Conservation (phyloP, 257 asterid species). For the Galeopsis tetrahit region DNA sequence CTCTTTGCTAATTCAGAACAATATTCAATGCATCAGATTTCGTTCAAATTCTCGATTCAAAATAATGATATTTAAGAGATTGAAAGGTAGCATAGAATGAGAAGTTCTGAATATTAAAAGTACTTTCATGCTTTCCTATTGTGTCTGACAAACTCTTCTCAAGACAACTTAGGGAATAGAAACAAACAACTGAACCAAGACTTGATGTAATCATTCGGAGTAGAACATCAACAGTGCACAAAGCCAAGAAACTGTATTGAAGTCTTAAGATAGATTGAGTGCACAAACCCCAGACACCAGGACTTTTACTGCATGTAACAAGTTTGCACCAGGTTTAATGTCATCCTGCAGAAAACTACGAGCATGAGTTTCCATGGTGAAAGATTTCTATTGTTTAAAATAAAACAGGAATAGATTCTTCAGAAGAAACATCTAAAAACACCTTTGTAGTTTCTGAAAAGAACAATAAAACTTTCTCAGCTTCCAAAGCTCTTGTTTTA, state of each 20-base stretch:
- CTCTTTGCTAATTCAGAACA: conserved; percentile 27
- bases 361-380: conserved; percentile 38
- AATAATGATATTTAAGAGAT: conserved; percentile 23
- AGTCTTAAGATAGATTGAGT: conserved; percentile 30
- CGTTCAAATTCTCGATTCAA: conserved; percentile 22
- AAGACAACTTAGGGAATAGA: conserved; percentile 23
- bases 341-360: conserved; percentile 71
- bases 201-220: conserved; percentile 17
- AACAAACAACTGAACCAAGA: conserved; percentile 16
- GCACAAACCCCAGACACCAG: conserved; percentile 91
- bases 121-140: conserved; percentile 1
- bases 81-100: conserved; percentile 10
- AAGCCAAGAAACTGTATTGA: conserved; percentile 24
- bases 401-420: conserved; percentile 15
- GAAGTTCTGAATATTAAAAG: neutral
- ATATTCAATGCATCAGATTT: conserved; percentile 2
- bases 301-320: conserved; percentile 89
- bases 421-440: conserved; percentile 32
- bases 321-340: conserved; percentile 84
- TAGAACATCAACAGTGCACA: conserved; percentile 21
- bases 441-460: conserved; percentile 91
- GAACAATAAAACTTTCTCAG: conserved; percentile 75
- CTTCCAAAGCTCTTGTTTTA: conserved; percentile 86
- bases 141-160: conserved; percentile 12
- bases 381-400: conserved; percentile 27